Evolutionary conservation across 139 green algal genomes (phyloP).

Genomic region (Tetradesmus obliquus): DNA sequence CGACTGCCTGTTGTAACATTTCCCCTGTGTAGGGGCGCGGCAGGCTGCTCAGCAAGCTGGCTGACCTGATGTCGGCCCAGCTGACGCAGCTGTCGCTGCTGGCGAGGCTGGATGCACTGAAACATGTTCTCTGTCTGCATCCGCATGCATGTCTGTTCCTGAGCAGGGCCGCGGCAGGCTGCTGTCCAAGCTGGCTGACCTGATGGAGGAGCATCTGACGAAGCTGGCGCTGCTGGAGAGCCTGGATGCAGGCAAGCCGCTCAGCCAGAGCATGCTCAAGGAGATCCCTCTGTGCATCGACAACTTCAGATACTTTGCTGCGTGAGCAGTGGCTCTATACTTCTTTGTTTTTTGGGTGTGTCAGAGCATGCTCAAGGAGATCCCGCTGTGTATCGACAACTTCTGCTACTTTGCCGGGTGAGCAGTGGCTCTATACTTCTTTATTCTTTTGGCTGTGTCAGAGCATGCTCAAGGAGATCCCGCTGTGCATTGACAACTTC

Average conservation of each 20-base stretch:
- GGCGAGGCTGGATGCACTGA: constrained; percentile 57
- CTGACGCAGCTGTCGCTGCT: constrained; percentile 68
- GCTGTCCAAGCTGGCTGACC: constrained; percentile 70
- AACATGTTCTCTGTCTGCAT: not conserved
- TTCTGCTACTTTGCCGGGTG: constrained; percentile 73
- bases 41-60: constrained; percentile 67
- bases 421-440: not conserved
- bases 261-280: constrained; percentile 33
- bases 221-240: constrained; percentile 64
- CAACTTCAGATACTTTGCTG: constrained; percentile 75
- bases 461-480: constrained; percentile 55
- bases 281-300: constrained; percentile 65
- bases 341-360: not conserved
- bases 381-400: constrained; percentile 67
- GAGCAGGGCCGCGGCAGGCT: constrained; percentile 57
- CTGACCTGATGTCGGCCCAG: constrained; percentile 71
- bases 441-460: not conserved
- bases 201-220: constrained; percentile 67
- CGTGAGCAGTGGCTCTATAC: constrained; percentile 28
- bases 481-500: constrained; percentile 67
- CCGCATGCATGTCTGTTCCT: not conserved
- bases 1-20: too few species aligned
- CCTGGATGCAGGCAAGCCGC: constrained; percentile 75
- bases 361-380: constrained; percentile 47
- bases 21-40: constrained; percentile 49